A percentile compares a stretch with the other conserved stretches of the same genome.
Evolutionary conservation across 192 early-diverging fungal species (phyloP).

Genomic region (Backusella macrospora): DNA sequence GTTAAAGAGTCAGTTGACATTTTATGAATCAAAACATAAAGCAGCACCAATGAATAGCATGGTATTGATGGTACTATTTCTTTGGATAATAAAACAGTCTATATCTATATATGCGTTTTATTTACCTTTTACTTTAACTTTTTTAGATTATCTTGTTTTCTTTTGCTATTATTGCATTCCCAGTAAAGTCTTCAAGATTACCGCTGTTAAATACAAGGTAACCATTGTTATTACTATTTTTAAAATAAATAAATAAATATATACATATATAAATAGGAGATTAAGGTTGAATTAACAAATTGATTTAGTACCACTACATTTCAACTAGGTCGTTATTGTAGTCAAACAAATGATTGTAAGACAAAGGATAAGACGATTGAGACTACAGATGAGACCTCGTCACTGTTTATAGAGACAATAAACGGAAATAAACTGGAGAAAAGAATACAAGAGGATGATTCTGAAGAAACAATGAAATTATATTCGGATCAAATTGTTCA

Average conservation of each 20-base stretch:
- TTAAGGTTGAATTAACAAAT: not conserved
- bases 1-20: constrained; percentile 45
- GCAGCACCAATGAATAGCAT: constrained; percentile 52
- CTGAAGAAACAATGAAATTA: not conserved
- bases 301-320: not conserved
- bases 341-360: not conserved
- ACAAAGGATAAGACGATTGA: not conserved
- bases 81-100: too few relatives aligned
- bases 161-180: constrained; percentile 76
- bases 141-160: constrained; percentile 77
- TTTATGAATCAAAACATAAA: constrained; percentile 40
- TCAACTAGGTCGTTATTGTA: constrained; percentile 12
- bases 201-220: not conserved
- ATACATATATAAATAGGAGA: too few relatives aligned
- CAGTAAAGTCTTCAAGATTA: constrained; percentile 42
- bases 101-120: not conserved
- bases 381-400: not conserved
- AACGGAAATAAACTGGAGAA: not conserved
- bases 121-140: not conserved
- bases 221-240: not conserved
- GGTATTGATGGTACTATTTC: constrained; percentile 55
- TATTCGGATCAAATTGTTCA: constrained; percentile 5
- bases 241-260: not conserved
- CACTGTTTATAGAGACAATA: not conserved
- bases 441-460: not conserved